Percentiles rank a stretch among this genome's conserved stretches.
Evolutionary conservation across 768 basidiomycete genomes (phyloP).

Genomic region (Podaxis rugospora): DNA sequence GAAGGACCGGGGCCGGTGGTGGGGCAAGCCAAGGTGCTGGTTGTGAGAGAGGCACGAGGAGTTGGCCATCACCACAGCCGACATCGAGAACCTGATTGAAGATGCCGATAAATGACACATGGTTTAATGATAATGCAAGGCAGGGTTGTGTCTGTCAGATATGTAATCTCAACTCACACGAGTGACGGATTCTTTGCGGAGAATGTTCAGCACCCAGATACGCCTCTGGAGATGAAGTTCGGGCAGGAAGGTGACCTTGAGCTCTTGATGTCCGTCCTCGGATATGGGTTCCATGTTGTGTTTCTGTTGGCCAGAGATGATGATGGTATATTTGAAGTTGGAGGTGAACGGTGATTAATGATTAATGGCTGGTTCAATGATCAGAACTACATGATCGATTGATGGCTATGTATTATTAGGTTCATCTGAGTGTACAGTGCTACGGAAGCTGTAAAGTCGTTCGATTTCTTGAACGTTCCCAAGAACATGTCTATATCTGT

Average conservation of each 20-base stretch:
- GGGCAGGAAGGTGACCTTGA: conserved; percentile 62
- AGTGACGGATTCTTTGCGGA: conserved; percentile 53
- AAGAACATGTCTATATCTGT: too few relatives aligned
- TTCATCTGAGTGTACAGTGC: too few relatives aligned
- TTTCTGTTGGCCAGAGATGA: not conserved
- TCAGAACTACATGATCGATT: not conserved
- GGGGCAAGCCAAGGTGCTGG: conserved; percentile 67
- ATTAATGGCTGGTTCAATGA: too few relatives aligned
- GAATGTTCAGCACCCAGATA: conserved; percentile 64
- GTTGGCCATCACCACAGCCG: conserved; percentile 79
- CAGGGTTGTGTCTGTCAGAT: not conserved
- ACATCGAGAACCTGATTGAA: conserved; percentile 65
- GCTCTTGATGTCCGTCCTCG: conserved; percentile 26
- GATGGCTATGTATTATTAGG: not conserved
- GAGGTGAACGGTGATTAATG: too few relatives aligned
- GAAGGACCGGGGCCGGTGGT: conserved; percentile 32
- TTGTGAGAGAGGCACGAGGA: conserved; percentile 66
- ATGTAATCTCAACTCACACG: conserved; percentile 33
- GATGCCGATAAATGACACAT: not conserved
- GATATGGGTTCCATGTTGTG: conserved; percentile 5
- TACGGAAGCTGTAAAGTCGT: not conserved
- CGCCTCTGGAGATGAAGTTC: conserved; percentile 64
- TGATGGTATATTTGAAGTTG: not conserved
- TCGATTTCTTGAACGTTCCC: not conserved
- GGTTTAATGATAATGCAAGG: not conserved